These are phyloP conservation scores for Aspergillus asperescens DNA, from an alignment of 495 filamentous ascomycete species.

Conservation along the genomic window DNA sequence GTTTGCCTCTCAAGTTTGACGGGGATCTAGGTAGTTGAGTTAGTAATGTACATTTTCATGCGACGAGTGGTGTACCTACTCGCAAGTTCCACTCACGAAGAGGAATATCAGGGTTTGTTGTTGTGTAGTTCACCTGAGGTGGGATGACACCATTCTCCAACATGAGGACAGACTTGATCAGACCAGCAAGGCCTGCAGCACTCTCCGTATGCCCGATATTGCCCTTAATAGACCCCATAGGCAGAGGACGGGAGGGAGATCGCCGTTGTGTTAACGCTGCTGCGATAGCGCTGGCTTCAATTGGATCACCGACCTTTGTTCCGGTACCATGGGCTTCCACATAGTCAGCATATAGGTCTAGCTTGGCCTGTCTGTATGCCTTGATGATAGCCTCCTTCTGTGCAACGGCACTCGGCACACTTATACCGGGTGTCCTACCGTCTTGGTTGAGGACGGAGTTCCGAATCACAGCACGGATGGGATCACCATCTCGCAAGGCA, in stretches of 20 bases:
- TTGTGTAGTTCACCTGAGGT: conserved; percentile 19
- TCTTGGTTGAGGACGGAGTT: conserved; percentile 14
- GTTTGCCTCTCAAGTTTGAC: conserved; percentile 7
- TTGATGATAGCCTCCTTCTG: conserved; percentile 10
- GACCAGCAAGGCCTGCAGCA: conserved; percentile 18
- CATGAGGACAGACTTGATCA: conserved; percentile 26
- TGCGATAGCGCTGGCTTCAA: conserved; percentile 12
- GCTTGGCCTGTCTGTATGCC: conserved; percentile 9
- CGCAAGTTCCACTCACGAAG: conserved; percentile 22
- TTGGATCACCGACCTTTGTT: conserved; percentile 14
- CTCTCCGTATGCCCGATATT: conserved; percentile 13
- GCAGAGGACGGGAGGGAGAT: conserved; percentile 1
- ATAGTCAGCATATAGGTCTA: conserved; percentile 11
- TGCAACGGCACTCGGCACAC: conserved; percentile 6
- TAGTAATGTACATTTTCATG: background rate
- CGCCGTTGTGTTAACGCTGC: conserved; percentile 4
- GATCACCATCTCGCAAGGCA: conserved; percentile 41
- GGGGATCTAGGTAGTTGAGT: conserved; percentile 3
- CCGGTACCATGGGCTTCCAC: conserved; percentile 15
- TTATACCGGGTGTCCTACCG: conserved; percentile 12
- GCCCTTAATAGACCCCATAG: conserved; percentile 9
- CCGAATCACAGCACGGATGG: conserved; percentile 57
- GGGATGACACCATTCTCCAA: conserved; percentile 25
- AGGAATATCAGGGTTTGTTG: conserved; percentile 21
- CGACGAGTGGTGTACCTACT: background rate